Base-by-base conservation (phyloP, 805 yeast genomes). In the Saturnispora galanensis region DNA sequence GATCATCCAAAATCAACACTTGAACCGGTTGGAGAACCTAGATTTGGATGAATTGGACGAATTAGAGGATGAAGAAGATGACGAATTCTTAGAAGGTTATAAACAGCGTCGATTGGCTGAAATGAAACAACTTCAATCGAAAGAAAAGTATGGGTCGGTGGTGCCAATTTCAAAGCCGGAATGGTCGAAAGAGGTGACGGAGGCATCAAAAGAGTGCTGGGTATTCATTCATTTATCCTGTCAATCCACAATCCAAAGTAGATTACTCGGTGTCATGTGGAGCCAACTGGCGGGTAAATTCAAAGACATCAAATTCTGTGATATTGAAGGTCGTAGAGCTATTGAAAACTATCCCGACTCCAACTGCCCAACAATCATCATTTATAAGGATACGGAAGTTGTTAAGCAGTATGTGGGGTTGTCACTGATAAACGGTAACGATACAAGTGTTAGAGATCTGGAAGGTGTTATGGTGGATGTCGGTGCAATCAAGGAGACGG, bases 31-130 rank as follows among this genome's bases (percentile, higher is more conserved):
- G 21, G 96, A 87, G 50, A 76, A 73, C 50, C 79, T 82, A 57
- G 79, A 79, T 50, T 56, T 90, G 21, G 86, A 83, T 32, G 97
- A 88, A 58, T 68, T 93, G 39, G 95, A 84, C 45, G 96, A 73
- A 49, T 64, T 89, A 36, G 97, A 90, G 60, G 96, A 82, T 53
- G 95, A 87, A 35, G 97, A 90, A 56, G 94, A 86, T 52, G 97
- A 88, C 53, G 97, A 86, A 8, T 90, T 90, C 55, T 65, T 93
- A 48, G 79, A 84, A 48, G 66, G 68, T 50, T 93, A 93, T 62
- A 81, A 87, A 52, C 74, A 73, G 50, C 82, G 84, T 58, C 71
- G 97, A 50, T 66, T 90, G 59, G 73, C 70, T n/a, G 94, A 90
- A 59, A 64, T 93, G 50, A 69, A 76, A 52, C 70, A 74, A 52